These are phyloP conservation scores for Aspergillus sclerotiicarbonarius DNA, from an alignment of 495 filamentous ascomycete genomes.

Conservation along the genomic window DNA sequence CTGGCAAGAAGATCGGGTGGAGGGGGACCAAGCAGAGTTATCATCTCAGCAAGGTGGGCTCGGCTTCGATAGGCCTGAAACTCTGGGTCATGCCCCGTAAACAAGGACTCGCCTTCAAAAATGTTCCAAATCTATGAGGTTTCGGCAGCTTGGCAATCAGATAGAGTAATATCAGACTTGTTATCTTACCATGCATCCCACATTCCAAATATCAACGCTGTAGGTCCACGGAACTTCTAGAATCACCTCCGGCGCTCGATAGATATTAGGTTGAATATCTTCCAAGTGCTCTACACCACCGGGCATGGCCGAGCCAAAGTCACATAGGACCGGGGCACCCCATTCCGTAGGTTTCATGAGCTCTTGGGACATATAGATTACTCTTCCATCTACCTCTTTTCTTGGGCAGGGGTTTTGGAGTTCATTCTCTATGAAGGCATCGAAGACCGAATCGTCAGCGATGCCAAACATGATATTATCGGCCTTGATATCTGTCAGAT, in stretches of 20 bases:
- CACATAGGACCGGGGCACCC: conserved; percentile 27
- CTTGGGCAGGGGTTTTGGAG: conserved; percentile 29
- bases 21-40: conserved; percentile 43
- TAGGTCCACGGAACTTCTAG: conserved; percentile 37
- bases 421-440: conserved; percentile 26
- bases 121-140: conserved; percentile 30
- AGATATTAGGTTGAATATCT: conserved; percentile 36
- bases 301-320: conserved; percentile 28
- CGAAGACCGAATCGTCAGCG: conserved; percentile 33
- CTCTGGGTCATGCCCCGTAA: conserved; percentile 25
- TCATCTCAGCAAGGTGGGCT: conserved; percentile 45
- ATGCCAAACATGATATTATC: conserved; percentile 39
- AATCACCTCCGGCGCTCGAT: conserved; percentile 44
- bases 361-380: conserved; percentile 27
- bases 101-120: conserved; percentile 27
- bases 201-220: conserved; percentile 43
- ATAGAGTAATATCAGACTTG: background rate
- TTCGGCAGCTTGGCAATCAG: background rate
- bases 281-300: conserved; percentile 17
- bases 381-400: conserved; percentile 27
- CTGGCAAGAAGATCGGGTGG: conserved; percentile 32
- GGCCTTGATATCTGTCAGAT: conserved; percentile 34
- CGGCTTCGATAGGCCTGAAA: conserved; percentile 31
- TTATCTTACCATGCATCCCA: conserved; percentile 43
- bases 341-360: conserved; percentile 20